These are phyloP conservation scores for Sporisorium scitamineum DNA, from an alignment of 1,284 basidiomycete genomes.

Conservation along the genomic window DNA sequence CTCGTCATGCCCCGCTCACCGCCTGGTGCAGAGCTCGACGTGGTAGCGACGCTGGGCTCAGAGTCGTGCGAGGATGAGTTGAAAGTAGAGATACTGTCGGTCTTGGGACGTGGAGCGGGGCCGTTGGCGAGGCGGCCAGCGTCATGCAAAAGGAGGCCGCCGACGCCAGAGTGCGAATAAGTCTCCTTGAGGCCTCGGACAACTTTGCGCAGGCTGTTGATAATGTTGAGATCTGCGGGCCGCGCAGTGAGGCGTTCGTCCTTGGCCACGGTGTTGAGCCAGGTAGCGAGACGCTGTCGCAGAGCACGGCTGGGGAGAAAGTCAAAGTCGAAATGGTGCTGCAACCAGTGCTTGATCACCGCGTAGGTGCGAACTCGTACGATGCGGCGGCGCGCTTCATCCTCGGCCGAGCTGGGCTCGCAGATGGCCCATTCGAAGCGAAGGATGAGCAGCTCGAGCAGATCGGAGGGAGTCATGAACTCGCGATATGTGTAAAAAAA, in stretches of 20 bases:
- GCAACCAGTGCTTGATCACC: constrained; percentile 63
- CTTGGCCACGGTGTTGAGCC: constrained; percentile 55
- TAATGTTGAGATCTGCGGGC: constrained; percentile 50
- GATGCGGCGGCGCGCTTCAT: constrained; percentile 58
- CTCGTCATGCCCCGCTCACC: constrained; percentile 13
- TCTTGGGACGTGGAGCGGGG: constrained; percentile 20
- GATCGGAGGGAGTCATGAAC: constrained; percentile 47
- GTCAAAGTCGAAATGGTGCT: constrained; percentile 61
- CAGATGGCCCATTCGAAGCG: constrained; percentile 64
- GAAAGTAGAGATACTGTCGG: constrained; percentile 35
- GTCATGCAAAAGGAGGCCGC: constrained; percentile 49
- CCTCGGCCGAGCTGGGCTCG: constrained; percentile 34
- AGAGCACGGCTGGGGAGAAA: constrained; percentile 57
- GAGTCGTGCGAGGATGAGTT: constrained; percentile 38
- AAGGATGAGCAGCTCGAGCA: constrained; percentile 57
- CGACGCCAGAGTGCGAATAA: constrained; percentile 53
- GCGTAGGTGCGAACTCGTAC: constrained; percentile 63
- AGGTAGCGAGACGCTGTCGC: constrained; percentile 49
- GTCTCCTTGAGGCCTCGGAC: constrained; percentile 57
- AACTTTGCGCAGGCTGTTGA: constrained; percentile 57
- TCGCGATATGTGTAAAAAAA: constrained; percentile 65
- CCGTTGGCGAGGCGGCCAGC: constrained; percentile 32
- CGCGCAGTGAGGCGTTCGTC: constrained; percentile 35
- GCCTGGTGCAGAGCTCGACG: constrained; percentile 11
- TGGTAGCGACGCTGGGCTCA: constrained; percentile 6